Evolutionary conservation across 2,329 filamentous ascomycete species (phyloP).

Genomic region (Trichophyton simii): DNA sequence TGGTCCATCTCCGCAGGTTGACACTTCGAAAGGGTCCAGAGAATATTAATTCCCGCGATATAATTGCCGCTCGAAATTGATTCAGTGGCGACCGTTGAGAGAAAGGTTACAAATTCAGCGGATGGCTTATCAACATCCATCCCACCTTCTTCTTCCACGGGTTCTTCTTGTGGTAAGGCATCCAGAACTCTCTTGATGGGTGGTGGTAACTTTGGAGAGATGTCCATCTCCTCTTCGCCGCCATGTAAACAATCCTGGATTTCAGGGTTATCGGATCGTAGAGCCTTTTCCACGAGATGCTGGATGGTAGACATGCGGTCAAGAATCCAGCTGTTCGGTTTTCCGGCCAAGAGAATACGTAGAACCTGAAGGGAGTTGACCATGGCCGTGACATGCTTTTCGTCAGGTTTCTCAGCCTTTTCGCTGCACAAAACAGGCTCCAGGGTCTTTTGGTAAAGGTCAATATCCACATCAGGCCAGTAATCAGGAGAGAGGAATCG

Average conservation of each 20-base stretch:
- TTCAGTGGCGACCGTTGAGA: slow-evolving; percentile 79
- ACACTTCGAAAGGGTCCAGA: slow-evolving; percentile 81
- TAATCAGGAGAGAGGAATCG: slow-evolving; percentile 76
- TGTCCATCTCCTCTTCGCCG: slow-evolving; percentile 55
- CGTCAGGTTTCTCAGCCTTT: slow-evolving; percentile 67
- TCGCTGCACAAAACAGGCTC: slow-evolving; percentile 76
- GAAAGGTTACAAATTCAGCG: slow-evolving; percentile 73
- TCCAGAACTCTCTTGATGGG: slow-evolving; percentile 74
- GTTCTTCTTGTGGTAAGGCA: slow-evolving; percentile 67
- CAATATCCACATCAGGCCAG: slow-evolving; percentile 85
- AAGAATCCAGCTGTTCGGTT: slow-evolving; percentile 81
- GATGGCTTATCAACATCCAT: slow-evolving; percentile 62
- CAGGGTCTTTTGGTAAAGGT: slow-evolving; percentile 80
- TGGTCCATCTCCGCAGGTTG: slow-evolving; percentile 79
- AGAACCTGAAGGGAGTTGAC: slow-evolving; percentile 90
- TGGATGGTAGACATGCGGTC: slow-evolving; percentile 65
- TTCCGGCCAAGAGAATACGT: slow-evolving; percentile 75
- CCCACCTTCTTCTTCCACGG: slow-evolving; percentile 72
- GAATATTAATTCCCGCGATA: slow-evolving; percentile 76
- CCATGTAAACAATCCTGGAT: slow-evolving; percentile 85
- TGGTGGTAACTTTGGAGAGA: slow-evolving; percentile 58
- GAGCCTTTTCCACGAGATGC: slow-evolving; percentile 76
- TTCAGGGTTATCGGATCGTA: slow-evolving; percentile 80
- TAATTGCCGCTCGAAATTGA: slow-evolving; percentile 70
- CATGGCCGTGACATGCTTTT: slow-evolving; percentile 74